Percentiles rank a stretch among this genome's conserved stretches.
Conservation (phyloP, 345 rosid genomes). For the Ceriops decandra region DNA sequence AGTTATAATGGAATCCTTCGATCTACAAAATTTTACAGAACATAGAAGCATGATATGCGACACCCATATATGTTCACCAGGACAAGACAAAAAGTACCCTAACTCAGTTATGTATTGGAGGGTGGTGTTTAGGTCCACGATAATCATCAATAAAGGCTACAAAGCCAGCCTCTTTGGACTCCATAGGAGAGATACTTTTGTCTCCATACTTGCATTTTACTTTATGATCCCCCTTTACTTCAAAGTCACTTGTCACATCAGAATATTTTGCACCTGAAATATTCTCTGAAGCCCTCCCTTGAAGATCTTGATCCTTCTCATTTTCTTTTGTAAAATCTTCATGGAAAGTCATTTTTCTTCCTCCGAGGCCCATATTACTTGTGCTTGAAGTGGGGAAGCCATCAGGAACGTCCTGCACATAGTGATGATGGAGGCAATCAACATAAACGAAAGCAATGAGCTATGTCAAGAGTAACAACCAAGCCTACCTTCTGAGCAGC, state of each 20-base stretch:
- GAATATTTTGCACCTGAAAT: conserved; percentile 45
- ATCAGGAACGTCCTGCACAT: conserved; percentile 27
- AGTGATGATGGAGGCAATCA: background rate
- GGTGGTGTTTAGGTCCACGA: conserved; percentile 36
- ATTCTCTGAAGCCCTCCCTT: conserved; percentile 16
- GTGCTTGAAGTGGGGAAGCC: conserved; percentile 12
- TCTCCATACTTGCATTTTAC: conserved; percentile 16
- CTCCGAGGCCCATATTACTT: conserved; percentile 20
- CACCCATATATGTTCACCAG: conserved; percentile 8
- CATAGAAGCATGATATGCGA: background rate
- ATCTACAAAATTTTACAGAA: conserved; percentile 13
- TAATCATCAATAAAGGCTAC: conserved; percentile 42
- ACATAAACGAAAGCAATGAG: too few relatives aligned
- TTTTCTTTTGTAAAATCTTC: conserved; percentile 9
- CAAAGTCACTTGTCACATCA: conserved; percentile 33
- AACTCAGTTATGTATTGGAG: conserved; percentile 44
- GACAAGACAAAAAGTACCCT: conserved; percentile 13
- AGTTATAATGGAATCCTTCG: conserved; percentile 9
- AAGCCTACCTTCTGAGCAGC: conserved; percentile 16
- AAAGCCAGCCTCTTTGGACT: conserved; percentile 23
- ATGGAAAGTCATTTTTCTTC: conserved; percentile 39
- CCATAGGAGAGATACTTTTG: conserved; percentile 10
- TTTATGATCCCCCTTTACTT: conserved; percentile 18
- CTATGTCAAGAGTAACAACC: background rate
- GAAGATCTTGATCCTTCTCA: background rate